A percentile compares a stretch with the other conserved stretches of the same genome.
These are phyloP conservation scores for Paraconiothyrium sp. DNA, from an alignment of 2,329 filamentous ascomycete species.

Conservation along the genomic window DNA sequence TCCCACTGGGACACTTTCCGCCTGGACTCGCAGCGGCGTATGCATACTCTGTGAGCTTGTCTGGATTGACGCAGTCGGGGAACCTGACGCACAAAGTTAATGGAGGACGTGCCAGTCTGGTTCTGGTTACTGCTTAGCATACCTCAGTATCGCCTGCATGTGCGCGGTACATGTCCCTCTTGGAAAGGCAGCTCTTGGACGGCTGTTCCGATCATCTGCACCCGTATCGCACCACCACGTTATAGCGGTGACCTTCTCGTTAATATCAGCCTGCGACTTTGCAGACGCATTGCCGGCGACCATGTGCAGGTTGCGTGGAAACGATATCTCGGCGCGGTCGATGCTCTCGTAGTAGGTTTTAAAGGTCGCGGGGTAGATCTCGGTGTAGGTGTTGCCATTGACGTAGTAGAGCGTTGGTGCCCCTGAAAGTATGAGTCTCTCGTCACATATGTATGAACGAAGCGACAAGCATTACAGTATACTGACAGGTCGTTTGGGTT, in stretches of 20 bases:
- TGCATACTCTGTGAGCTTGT: slow-evolving; percentile 32
- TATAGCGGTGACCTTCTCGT: slow-evolving; percentile 23
- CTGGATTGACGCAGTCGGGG: slow-evolving; percentile 51
- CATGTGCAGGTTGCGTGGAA: slow-evolving; percentile 51
- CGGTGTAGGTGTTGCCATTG: slow-evolving; percentile 39
- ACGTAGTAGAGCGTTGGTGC: slow-evolving; percentile 52
- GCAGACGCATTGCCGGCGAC: slow-evolving; percentile 49
- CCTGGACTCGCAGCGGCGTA: slow-evolving; percentile 41
- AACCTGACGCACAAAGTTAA: slow-evolving; percentile 34
- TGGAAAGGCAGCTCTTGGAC: slow-evolving; percentile 43
- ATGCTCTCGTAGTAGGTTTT: slow-evolving; percentile 55
- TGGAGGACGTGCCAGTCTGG: background rate
- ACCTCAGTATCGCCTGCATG: slow-evolving; percentile 23
- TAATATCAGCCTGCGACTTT: slow-evolving; percentile 39
- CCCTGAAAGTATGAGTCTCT: slow-evolving; percentile 34
- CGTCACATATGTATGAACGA: background rate
- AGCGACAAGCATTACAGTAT: slow-evolving; percentile 46
- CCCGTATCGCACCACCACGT: slow-evolving; percentile 28
- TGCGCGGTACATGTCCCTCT: slow-evolving; percentile 44
- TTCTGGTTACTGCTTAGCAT: background rate
- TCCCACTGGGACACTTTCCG: slow-evolving; percentile 49
- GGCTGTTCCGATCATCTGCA: slow-evolving; percentile 17
- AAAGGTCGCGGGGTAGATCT: slow-evolving; percentile 50
- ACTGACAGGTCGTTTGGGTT: slow-evolving; percentile 57
- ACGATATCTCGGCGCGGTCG: slow-evolving; percentile 52